Conservation (phyloP, 495 filamentous ascomycete species). For the Podospora pseudopauciseta region DNA sequence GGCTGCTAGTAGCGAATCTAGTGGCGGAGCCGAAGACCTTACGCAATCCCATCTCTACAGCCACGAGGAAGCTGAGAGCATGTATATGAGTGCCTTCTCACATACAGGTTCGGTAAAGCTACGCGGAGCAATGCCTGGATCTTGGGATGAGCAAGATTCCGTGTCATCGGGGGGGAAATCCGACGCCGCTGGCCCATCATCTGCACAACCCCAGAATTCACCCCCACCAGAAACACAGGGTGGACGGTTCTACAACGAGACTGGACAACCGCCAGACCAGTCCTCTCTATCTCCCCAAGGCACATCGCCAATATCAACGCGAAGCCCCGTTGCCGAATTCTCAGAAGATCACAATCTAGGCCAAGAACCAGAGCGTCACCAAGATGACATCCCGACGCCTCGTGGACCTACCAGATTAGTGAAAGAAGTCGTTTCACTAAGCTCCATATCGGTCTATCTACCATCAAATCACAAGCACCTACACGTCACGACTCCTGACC, state of each 20-base stretch:
- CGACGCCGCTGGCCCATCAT: not conserved
- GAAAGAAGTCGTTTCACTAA: conserved; percentile 46
- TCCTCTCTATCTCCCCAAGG: not conserved
- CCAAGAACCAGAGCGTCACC: conserved; percentile 20
- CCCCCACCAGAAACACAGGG: not conserved
- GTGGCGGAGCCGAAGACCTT: conserved; percentile 45
- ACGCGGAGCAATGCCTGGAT: conserved; percentile 54
- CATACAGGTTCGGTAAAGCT: conserved; percentile 37
- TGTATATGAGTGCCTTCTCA: conserved; percentile 76
- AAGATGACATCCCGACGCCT: conserved; percentile 42
- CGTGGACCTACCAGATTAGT: conserved; percentile 46
- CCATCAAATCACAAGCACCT: conserved; percentile 41
- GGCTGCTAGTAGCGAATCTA: conserved; percentile 25
- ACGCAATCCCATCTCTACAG: conserved; percentile 76
- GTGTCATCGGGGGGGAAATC: conserved; percentile 2
- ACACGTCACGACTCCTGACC: conserved; percentile 25
- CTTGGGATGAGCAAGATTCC: conserved; percentile 48
- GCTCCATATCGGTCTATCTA: conserved; percentile 42
- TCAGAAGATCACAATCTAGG: not conserved
- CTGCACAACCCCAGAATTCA: not conserved
- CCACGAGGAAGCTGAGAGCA: conserved; percentile 89
- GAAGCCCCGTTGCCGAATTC: not conserved
- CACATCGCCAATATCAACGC: not conserved
- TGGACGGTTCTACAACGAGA: not conserved
- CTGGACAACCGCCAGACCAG: not conserved